Evolutionary conservation across 257 asterid genomes (phyloP).

Genomic region (Solanum rostratum): DNA sequence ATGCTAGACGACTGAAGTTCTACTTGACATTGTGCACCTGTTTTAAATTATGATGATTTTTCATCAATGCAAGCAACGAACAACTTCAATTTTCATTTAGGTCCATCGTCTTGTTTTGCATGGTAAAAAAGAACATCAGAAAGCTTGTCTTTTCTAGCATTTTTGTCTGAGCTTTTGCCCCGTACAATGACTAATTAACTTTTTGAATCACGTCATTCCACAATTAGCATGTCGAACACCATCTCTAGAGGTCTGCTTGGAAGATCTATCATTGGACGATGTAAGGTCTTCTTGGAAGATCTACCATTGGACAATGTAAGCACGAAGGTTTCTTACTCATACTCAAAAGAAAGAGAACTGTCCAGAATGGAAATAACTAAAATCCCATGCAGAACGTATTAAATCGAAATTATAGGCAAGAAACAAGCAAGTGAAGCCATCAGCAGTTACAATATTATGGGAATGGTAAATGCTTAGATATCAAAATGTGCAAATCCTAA

Average conservation of each 20-base stretch:
- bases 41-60: neutral
- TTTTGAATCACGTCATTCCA: neutral
- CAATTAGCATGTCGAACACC: neutral
- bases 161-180: neutral
- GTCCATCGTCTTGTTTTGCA: neutral
- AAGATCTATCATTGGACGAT: neutral
- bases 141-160: neutral
- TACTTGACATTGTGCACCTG: neutral
- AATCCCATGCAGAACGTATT: neutral
- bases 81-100: neutral
- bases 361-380: neutral
- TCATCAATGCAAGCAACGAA: neutral
- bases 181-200: neutral
- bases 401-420: neutral
- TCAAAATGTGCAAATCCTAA: neutral
- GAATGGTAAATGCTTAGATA: neutral
- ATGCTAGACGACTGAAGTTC: neutral
- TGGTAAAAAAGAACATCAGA: neutral
- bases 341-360: neutral
- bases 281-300: neutral
- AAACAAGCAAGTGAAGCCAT: neutral
- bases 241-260: neutral
- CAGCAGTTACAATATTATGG: neutral
- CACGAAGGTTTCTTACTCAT: neutral
- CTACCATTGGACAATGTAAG: neutral